phyloP scores from a whole-genome alignment of 2,329 filamentous ascomycete genomes.

The Knoxdaviesia capensis region DNA sequence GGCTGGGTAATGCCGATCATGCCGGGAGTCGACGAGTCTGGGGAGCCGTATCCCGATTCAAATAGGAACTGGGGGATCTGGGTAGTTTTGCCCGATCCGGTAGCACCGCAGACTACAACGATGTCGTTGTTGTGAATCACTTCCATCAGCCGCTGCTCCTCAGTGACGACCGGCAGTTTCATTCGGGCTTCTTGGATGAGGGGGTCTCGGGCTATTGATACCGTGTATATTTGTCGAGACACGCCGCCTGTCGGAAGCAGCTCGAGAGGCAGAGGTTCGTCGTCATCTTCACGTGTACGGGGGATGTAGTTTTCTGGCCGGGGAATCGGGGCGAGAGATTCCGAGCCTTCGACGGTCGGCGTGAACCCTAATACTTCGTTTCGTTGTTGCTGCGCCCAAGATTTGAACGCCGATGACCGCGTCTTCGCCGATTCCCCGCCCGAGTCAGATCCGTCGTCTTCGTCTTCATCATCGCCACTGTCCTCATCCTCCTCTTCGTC shows the following conservation, averaged over 20 bases:
- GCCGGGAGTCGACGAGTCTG: conserved; percentile 60
- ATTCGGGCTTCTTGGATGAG: conserved; percentile 63
- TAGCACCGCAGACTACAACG: conserved; percentile 83
- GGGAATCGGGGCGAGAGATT: conserved; percentile 19
- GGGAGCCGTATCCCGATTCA: conserved; percentile 76
- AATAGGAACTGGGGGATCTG: conserved; percentile 93
- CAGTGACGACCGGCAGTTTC: conserved; percentile 72
- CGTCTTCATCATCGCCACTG: conserved; percentile 12
- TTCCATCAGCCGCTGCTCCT: conserved; percentile 97
- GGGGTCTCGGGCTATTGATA: conserved; percentile 46
- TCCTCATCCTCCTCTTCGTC: conserved; percentile 13
- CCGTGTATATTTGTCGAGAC: conserved; percentile 54
- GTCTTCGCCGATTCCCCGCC: conserved; percentile 12
- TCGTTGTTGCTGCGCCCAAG: conserved; percentile 73
- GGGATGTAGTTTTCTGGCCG: conserved; percentile 43
- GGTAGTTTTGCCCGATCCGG: conserved; percentile 93
- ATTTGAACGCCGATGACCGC: conserved; percentile 57
- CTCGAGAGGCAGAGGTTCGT: conserved; percentile 38
- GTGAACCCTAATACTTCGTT: conserved; percentile 61
- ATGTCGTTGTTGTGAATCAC: conserved; percentile 81
- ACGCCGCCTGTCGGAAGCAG: conserved; percentile 38
- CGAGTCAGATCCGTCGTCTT: conserved; percentile 12
- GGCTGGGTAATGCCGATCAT: conserved; percentile 94
- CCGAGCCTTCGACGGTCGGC: conserved; percentile 21
- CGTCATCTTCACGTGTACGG: conserved; percentile 45